Percentiles rank a stretch among this genome's conserved stretches.
Conservation (phyloP, 108 stramenopile species). For the Cyclotella sp. region DNA sequence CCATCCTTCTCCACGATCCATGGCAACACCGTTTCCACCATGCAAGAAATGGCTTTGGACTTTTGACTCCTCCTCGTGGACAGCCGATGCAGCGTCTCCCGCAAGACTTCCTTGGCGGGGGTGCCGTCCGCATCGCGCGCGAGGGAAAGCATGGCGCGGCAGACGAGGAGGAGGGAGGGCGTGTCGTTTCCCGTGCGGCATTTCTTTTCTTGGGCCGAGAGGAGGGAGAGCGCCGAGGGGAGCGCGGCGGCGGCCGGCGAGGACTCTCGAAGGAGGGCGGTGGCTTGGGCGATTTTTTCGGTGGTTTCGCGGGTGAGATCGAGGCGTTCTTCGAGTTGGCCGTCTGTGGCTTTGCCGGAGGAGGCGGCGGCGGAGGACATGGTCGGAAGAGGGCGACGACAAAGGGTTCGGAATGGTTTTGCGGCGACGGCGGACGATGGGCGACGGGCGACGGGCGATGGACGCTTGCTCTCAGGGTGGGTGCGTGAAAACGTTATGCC, state of each 20-base stretch:
- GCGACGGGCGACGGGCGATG: too few relatives aligned
- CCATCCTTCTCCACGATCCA: constrained; percentile 70
- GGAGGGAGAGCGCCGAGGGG: constrained; percentile 51
- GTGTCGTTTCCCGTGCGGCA: constrained; percentile 88
- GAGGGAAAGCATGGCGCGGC: constrained; percentile 66
- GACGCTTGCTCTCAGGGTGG: too few relatives aligned
- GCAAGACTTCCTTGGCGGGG: constrained; percentile 57
- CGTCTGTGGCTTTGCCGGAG: constrained; percentile 78
- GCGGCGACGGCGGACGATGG: too few relatives aligned
- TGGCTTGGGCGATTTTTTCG: constrained; percentile 79
- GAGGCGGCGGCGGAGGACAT: constrained; percentile 24
- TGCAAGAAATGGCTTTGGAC: constrained; percentile 67
- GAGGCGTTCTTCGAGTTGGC: constrained; percentile 86
- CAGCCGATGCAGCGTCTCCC: constrained; percentile 71
- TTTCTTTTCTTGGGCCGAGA: constrained; percentile 84
- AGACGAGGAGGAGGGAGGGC: constrained; percentile 75
- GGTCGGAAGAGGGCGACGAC: neutral
- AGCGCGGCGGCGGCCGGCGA: constrained; percentile 43
- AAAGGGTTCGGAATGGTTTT: too few relatives aligned
- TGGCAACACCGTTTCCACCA: constrained; percentile 72
- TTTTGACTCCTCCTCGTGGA: constrained; percentile 84
- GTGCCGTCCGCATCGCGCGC: constrained; percentile 54
- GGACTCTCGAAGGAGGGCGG: constrained; percentile 38
- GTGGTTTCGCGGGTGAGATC: constrained; percentile 82
- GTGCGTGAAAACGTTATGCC: too few relatives aligned